Conservation (phyloP, 805 yeast species). For the Pichia insulana region DNA sequence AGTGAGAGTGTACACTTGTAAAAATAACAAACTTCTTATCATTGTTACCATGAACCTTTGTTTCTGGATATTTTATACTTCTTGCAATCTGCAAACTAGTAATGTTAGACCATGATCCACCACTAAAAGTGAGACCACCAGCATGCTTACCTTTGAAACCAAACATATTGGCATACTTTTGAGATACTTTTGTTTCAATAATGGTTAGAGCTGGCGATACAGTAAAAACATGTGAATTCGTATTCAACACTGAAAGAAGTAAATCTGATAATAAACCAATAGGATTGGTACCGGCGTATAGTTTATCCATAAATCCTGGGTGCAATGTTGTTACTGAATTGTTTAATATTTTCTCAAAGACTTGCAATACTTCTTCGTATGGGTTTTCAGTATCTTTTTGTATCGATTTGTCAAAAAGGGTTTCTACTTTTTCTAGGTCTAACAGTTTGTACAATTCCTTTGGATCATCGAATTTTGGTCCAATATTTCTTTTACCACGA, state of each 20-base stretch:
- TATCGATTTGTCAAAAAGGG: constrained; percentile 17
- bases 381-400: constrained; percentile 11
- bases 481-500: constrained; percentile 39
- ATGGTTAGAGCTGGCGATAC: constrained; percentile 76
- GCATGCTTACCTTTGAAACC: constrained; percentile 46
- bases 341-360: constrained; percentile 48
- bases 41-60: constrained; percentile 52
- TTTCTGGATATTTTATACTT: constrained; percentile 55
- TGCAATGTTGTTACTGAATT: constrained; percentile 82
- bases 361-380: constrained; percentile 34
- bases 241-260: constrained; percentile 59
- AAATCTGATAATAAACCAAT: constrained; percentile 72
- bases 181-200: constrained; percentile 61
- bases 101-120: constrained; percentile 82
- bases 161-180: constrained; percentile 59
- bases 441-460: constrained; percentile 31
- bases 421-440: constrained; percentile 27
- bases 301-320: constrained; percentile 75
- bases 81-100: constrained; percentile 76
- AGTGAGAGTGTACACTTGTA: constrained; percentile 66
- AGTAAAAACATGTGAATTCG: constrained; percentile 79
- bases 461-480: constrained; percentile 43
- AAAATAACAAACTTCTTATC: constrained; percentile 55
- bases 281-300: constrained; percentile 81
- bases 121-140: constrained; percentile 80